Conservation (phyloP, 208 protist species). For the Crithidia fasciculata region DNA sequence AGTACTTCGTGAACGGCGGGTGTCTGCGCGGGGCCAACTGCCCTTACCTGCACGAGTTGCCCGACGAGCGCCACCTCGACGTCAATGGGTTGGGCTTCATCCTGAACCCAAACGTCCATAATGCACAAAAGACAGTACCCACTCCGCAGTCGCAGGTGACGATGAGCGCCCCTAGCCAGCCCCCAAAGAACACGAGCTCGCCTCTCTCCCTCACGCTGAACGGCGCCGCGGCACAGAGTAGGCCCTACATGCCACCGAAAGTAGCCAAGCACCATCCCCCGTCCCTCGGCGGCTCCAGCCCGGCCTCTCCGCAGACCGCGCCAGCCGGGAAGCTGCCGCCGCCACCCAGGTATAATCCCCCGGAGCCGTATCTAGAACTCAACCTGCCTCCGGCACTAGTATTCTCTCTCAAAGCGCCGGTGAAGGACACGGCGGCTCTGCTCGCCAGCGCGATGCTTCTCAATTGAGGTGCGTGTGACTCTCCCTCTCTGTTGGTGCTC, state of each 20-base stretch:
- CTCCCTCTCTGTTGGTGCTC: background rate
- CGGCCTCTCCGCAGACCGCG: conserved; percentile 30
- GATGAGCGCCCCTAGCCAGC: conserved; percentile 20
- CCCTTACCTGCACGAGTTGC: conserved; percentile 87
- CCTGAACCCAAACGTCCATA: conserved; percentile 89
- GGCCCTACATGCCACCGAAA: conserved; percentile 27
- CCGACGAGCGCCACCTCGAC: conserved; percentile 89
- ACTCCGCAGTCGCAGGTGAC: conserved; percentile 35
- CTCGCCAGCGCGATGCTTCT: conserved; percentile 67
- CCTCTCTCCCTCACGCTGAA: conserved; percentile 52
- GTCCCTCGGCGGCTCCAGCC: conserved; percentile 22
- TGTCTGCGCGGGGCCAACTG: conserved; percentile 81
- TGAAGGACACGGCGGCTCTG: conserved; percentile 51
- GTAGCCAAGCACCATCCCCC: conserved; percentile 37
- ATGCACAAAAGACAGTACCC: conserved; percentile 83
- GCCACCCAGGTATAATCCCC: conserved; percentile 81
- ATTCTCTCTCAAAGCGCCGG: conserved; percentile 61
- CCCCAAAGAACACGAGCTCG: conserved; percentile 30
- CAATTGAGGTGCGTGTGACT: conserved; percentile 31
- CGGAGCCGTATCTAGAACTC: conserved; percentile 86
- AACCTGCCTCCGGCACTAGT: conserved; percentile 85
- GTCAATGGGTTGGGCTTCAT: conserved; percentile 89
- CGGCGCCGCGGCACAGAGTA: conserved; percentile 16
- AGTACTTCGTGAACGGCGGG: conserved; percentile 90
- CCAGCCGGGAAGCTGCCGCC: conserved; percentile 39